Evolutionary conservation across 129 eudicot genomes (phyloP).

Genomic region (Centrapalus pauciflorus): DNA sequence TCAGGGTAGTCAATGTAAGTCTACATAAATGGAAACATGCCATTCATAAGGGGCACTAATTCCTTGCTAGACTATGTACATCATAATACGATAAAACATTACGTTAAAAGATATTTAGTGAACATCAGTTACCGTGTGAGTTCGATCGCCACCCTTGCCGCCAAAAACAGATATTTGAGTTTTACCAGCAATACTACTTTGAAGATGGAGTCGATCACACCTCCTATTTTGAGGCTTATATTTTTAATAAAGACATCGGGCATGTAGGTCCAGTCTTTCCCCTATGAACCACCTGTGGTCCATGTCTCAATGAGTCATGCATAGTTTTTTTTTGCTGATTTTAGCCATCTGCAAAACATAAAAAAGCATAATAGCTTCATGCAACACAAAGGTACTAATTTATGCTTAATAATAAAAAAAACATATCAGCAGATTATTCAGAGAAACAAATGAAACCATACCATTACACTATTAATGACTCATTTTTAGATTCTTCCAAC

Average conservation of each 20-base stretch:
- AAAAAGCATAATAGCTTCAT: not conserved
- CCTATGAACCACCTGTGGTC: slow-evolving; percentile 11
- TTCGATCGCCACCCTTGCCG: not conserved
- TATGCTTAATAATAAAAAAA: no score
- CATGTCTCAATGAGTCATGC: not conserved
- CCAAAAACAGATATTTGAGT: not conserved
- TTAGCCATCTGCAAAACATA: not conserved
- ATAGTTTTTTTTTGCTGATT: not conserved
- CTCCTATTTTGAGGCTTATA: not conserved
- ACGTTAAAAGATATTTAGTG: not conserved
- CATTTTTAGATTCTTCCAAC: no score
- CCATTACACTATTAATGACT: no score
- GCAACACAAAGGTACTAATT: no score
- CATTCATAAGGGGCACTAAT: no score
- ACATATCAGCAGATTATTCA: no score
- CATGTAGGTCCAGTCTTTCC: not conserved
- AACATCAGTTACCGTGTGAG: not conserved
- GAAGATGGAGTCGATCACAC: not conserved
- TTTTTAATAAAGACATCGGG: not conserved
- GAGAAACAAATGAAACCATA: no score
- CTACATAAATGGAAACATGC: not conserved
- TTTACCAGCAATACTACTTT: not conserved
- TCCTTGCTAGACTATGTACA: no score
- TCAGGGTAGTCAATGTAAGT: slow-evolving; percentile 6
- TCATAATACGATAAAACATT: not conserved